Percentiles rank a stretch among this genome's conserved stretches.
Evolutionary conservation across 2,329 filamentous ascomycete genomes (phyloP).

Genomic region (Aspergillus pseudoglaucus): DNA sequence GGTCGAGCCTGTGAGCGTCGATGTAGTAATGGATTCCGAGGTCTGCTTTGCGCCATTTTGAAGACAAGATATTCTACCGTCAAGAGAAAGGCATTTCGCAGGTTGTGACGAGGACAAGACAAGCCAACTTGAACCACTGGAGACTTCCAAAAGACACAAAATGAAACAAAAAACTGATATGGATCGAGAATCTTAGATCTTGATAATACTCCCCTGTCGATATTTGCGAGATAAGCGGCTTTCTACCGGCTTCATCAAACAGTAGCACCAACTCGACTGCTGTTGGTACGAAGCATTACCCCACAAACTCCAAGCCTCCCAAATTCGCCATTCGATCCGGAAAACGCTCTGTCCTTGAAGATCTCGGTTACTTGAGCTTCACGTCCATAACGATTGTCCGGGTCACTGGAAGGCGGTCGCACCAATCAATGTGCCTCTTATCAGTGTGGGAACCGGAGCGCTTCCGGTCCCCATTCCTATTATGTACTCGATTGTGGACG

Average conservation of each 20-base stretch:
- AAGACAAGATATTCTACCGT: not conserved
- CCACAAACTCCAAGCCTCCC: too few relatives aligned
- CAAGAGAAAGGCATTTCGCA: slow-evolving; percentile 4
- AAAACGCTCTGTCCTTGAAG: not conserved
- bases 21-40: slow-evolving; percentile 4
- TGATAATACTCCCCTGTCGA: not conserved
- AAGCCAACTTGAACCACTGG: not conserved
- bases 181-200: not conserved
- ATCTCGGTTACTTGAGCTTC: not conserved
- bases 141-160: not conserved
- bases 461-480: not conserved
- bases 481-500: not conserved
- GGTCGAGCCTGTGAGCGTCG: slow-evolving; percentile 15
- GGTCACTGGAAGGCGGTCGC: not conserved
- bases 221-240: not conserved
- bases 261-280: too few relatives aligned
- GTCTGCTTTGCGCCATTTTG: slow-evolving; percentile 8
- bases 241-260: not conserved
- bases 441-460: not conserved
- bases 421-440: not conserved
- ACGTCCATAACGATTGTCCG: not conserved
- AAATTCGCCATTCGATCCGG: too few relatives aligned
- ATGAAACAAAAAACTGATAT: not conserved
- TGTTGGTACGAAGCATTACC: not conserved
- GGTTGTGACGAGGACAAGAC: not conserved